phyloP scores from a whole-genome alignment of 2,329 filamentous ascomycete species.

The Apiospora koreana region DNA sequence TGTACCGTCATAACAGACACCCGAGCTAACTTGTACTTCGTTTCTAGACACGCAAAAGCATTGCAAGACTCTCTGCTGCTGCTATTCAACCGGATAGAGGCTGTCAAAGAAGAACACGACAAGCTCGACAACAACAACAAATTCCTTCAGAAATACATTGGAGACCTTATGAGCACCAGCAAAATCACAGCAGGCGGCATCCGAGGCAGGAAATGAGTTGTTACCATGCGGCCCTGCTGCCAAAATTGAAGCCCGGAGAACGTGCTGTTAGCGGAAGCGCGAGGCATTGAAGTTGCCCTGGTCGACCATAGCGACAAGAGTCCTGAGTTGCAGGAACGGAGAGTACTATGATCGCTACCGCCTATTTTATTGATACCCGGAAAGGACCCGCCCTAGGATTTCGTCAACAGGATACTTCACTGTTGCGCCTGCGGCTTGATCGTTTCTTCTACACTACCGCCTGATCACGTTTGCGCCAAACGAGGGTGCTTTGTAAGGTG shows the following conservation, averaged over 20 bases:
- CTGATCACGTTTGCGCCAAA: neutral
- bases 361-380: slow-evolving; percentile 5
- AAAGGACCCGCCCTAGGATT: neutral
- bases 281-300: neutral
- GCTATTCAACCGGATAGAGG: slow-evolving; percentile 91
- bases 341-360: neutral
- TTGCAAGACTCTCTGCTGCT: slow-evolving; percentile 87
- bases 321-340: neutral
- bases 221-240: neutral
- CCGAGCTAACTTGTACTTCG: neutral
- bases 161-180: slow-evolving; percentile 87
- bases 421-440: neutral
- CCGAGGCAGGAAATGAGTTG: slow-evolving; percentile 53
- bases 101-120: slow-evolving; percentile 91
- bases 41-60: slow-evolving; percentile 76
- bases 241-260: neutral
- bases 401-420: neutral
- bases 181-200: slow-evolving; percentile 65
- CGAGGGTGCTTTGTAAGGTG: neutral
- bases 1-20: neutral
- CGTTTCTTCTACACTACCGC: neutral
- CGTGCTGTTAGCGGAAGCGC: neutral
- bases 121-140: slow-evolving; percentile 97
- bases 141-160: slow-evolving; percentile 97
- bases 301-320: neutral